phyloP scores from a whole-genome alignment of 2,329 filamentous ascomycete genomes.

The Trichophaea hybrida region DNA sequence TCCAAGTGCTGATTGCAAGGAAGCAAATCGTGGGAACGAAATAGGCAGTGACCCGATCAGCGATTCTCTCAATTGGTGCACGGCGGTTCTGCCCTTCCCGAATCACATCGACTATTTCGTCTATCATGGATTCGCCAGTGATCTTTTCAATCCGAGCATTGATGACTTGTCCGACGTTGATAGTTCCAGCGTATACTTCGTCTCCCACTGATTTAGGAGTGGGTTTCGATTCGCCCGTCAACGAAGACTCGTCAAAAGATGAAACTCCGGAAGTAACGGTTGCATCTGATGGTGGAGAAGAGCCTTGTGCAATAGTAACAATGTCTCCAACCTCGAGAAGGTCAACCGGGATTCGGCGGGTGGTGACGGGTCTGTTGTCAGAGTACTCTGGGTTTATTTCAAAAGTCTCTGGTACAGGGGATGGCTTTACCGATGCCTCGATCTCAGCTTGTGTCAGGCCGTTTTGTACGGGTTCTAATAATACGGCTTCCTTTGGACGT shows the following conservation, averaged over 20 bases:
- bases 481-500: constrained; percentile 58
- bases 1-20: constrained; percentile 55
- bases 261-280: constrained; percentile 46
- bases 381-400: constrained; percentile 30
- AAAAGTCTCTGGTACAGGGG: constrained; percentile 30
- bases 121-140: constrained; percentile 58
- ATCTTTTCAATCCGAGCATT: constrained; percentile 49
- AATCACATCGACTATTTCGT: constrained; percentile 63
- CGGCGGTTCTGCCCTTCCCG: constrained; percentile 62
- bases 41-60: constrained; percentile 57
- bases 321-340: constrained; percentile 59
- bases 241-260: constrained; percentile 74
- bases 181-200: constrained; percentile 55
- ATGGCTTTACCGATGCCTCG: neutral
- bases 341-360: constrained; percentile 44
- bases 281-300: constrained; percentile 75
- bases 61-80: constrained; percentile 61
- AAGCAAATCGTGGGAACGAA: constrained; percentile 61
- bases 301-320: constrained; percentile 62
- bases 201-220: constrained; percentile 51
- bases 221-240: constrained; percentile 63
- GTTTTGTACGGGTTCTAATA: constrained; percentile 42
- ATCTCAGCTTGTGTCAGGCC: constrained; percentile 29
- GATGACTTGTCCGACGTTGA: constrained; percentile 54
- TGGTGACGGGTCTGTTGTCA: constrained; percentile 28